These are phyloP conservation scores for Solanum hybrid DNA, from an alignment of 305 asterid species.

Conservation along the genomic window DNA sequence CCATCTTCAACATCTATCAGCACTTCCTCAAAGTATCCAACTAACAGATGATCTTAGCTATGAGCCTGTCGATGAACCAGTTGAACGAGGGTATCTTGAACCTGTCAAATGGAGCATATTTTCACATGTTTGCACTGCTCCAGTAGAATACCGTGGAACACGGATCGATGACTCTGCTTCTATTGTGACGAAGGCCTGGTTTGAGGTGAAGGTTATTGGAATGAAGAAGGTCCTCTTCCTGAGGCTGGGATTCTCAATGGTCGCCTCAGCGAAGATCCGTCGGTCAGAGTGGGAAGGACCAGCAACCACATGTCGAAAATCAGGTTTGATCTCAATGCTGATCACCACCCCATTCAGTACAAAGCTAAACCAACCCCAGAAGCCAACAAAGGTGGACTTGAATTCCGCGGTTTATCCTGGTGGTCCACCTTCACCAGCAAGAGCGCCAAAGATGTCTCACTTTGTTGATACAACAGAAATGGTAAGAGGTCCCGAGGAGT, in stretches of 20 bases:
- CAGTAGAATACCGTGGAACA: constrained; percentile 66
- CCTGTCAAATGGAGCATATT: constrained; percentile 95
- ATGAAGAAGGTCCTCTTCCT: constrained; percentile 83
- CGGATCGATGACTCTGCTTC: constrained; percentile 71
- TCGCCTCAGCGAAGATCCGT: constrained; percentile 55
- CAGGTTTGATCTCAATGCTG: constrained; percentile 71
- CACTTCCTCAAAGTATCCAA: constrained; percentile 49
- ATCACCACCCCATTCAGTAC: constrained; percentile 64
- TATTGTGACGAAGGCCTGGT: constrained; percentile 76
- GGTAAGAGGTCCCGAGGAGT: constrained; percentile 82
- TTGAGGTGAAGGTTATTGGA: constrained; percentile 70
- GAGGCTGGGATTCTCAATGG: constrained; percentile 82
- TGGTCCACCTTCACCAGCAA: constrained; percentile 76
- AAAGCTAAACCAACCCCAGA: constrained; percentile 34
- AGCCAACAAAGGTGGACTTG: constrained; percentile 47
- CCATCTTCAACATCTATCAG: constrained; percentile 77
- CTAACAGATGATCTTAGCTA: constrained; percentile 49
- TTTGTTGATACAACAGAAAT: constrained; percentile 77
- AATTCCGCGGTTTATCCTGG: constrained; percentile 84
- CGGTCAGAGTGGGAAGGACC: constrained; percentile 94
- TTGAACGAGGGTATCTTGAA: constrained; percentile 54
- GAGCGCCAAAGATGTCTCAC: constrained; percentile 67
- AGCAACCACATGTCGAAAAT: constrained; percentile 42
- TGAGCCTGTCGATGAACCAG: constrained; percentile 53
- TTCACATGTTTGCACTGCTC: constrained; percentile 90